These are phyloP conservation scores for Pseudohyphozyma bogoriensis DNA, from an alignment of 768 basidiomycete species.

Conservation along the genomic window DNA sequence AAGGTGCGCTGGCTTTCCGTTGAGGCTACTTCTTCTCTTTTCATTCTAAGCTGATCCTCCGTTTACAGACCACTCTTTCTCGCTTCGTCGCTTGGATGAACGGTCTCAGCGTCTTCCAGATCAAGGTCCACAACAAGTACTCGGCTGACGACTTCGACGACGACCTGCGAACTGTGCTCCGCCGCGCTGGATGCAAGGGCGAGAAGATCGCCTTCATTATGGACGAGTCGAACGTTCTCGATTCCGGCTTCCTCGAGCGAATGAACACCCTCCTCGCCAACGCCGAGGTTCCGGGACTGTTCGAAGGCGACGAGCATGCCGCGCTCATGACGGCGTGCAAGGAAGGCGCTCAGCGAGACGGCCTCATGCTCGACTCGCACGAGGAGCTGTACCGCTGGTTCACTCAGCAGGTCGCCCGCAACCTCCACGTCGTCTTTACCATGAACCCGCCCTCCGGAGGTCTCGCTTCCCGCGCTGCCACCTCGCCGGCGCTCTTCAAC, in stretches of 20 bases:
- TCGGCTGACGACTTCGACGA: constrained; percentile 98
- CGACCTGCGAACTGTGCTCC: constrained; percentile 85
- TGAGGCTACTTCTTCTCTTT: constrained; percentile 5
- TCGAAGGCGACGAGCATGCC: constrained; percentile 98
- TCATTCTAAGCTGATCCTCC: background rate
- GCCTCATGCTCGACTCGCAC: constrained; percentile 93
- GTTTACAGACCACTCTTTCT: constrained; percentile 76
- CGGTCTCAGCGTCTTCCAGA: constrained; percentile 95
- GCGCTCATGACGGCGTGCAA: constrained; percentile 99
- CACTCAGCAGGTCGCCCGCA: constrained; percentile 94
- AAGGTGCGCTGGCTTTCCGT: constrained; percentile 53
- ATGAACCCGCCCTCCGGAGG: constrained; percentile 98
- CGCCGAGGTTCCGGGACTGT: constrained; percentile 99
- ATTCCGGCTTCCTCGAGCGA: constrained; percentile 97
- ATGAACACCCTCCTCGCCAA: constrained; percentile 99
- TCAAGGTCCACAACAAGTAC: constrained; percentile 99
- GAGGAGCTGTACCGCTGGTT: constrained; percentile 99
- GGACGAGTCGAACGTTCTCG: constrained; percentile 99
- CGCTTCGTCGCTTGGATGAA: constrained; percentile 99
- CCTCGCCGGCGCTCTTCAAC: constrained; percentile 96
- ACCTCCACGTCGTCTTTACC: constrained; percentile 96
- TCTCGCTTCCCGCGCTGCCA: constrained; percentile 86
- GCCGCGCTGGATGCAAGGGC: constrained; percentile 92
- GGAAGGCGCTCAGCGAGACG: constrained; percentile 97
- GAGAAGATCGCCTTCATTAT: constrained; percentile 99